A percentile compares a stretch with the other conserved stretches of the same genome.
Evolutionary conservation across 2,329 filamentous ascomycete genomes (phyloP).

Genomic region (Trichophyton simii): DNA sequence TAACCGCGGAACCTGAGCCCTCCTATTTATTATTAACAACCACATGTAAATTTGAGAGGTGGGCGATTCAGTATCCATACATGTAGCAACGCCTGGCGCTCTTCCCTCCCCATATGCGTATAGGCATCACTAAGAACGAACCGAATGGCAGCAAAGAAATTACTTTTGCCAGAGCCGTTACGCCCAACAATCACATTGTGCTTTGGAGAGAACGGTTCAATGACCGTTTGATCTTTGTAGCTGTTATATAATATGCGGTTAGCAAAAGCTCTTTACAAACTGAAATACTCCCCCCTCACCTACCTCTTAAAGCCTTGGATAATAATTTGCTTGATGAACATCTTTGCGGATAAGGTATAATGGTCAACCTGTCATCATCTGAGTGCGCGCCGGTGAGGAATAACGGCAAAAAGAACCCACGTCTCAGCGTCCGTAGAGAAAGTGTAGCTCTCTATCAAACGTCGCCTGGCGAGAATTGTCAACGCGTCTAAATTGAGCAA

Average conservation of each 20-base stretch:
- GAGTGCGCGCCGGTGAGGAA: neutral
- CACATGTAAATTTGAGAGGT: neutral
- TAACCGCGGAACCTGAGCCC: conserved; percentile 91
- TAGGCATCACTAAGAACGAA: conserved; percentile 98
- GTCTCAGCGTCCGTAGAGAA: neutral
- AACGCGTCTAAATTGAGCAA: neutral
- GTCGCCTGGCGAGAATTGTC: neutral
- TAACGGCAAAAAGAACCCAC: neutral
- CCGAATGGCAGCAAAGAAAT: conserved; percentile 97
- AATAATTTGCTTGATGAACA: conserved; percentile 99
- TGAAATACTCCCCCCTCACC: conserved; percentile 14
- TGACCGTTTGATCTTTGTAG: conserved; percentile 99
- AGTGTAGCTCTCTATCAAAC: neutral
- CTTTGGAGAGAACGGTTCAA: conserved; percentile 93
- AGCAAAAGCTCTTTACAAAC: conserved; percentile 8
- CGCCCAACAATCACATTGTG: conserved; percentile 98
- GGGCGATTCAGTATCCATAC: conserved; percentile 25
- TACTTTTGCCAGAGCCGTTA: conserved; percentile 98
- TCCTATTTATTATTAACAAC: conserved; percentile 42
- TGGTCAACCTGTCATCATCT: neutral
- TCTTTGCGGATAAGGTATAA: conserved; percentile 32
- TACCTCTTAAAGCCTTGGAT: conserved; percentile 99
- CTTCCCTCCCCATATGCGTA: conserved; percentile 86
- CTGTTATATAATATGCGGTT: conserved; percentile 36
- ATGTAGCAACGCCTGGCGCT: conserved; percentile 90